Percentiles rank a stretch among this genome's conserved stretches.
phyloP scores from a whole-genome alignment of 1,284 basidiomycete species.

The Trichosporon asahii region DNA sequence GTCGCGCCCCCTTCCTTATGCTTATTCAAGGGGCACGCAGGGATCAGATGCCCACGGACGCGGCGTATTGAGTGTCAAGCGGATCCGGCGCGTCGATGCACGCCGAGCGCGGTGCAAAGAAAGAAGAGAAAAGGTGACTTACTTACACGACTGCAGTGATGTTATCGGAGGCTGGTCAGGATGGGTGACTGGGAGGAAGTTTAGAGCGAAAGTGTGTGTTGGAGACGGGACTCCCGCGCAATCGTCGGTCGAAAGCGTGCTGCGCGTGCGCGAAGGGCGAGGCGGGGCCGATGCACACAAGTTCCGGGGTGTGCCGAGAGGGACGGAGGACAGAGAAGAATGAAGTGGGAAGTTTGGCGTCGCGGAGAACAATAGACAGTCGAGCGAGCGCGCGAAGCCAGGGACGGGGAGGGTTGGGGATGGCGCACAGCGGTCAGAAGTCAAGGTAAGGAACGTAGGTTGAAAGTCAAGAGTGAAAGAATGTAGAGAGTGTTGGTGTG shows the following conservation, averaged over 20 bases:
- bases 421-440: not conserved
- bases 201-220: not conserved
- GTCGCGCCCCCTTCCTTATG: not conserved
- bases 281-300: not conserved
- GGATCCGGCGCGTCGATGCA: not conserved
- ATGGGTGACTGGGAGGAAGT: not conserved
- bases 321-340: not conserved
- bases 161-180: not conserved
- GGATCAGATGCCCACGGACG: not conserved
- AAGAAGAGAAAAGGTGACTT: not conserved
- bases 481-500: not conserved
- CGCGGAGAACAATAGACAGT: not conserved
- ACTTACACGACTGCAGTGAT: constrained; percentile 3
- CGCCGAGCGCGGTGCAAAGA: not conserved
- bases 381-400: not conserved
- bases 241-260: not conserved
- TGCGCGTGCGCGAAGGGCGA: not conserved
- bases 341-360: not conserved
- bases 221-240: not conserved
- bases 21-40: constrained; percentile 6
- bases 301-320: not conserved
- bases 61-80: not conserved
- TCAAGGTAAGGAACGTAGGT: not conserved
- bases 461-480: not conserved
- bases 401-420: not conserved